Conservation (phyloP, 768 basidiomycete genomes). For the Pisolithus orientalis region DNA sequence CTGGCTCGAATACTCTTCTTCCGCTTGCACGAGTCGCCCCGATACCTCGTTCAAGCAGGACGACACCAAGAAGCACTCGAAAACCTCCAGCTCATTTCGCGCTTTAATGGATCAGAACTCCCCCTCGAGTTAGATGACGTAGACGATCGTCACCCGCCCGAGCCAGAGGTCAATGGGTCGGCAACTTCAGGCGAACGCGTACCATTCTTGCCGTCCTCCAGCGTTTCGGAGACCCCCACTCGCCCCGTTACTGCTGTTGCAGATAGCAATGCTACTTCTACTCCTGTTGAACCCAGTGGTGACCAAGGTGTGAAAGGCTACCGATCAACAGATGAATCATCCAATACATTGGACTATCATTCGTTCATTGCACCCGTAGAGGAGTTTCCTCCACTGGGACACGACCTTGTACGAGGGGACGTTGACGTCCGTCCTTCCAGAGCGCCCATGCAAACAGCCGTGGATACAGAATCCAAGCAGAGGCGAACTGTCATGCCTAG, state of each 20-base stretch:
- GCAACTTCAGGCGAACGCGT: constrained; percentile 17
- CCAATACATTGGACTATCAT: constrained; percentile 23
- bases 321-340: constrained; percentile 24
- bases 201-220: constrained; percentile 18
- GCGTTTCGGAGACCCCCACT: constrained; percentile 7
- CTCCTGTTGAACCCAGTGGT: constrained; percentile 4
- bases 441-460: constrained; percentile 3
- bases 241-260: constrained; percentile 23
- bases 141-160: constrained; percentile 31
- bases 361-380: constrained; percentile 20
- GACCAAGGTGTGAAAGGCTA: constrained; percentile 21
- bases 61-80: constrained; percentile 79
- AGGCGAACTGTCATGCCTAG: not conserved
- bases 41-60: constrained; percentile 87
- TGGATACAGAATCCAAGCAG: constrained; percentile 14
- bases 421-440: constrained; percentile 5
- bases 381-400: constrained; percentile 18
- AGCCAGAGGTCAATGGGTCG: constrained; percentile 11
- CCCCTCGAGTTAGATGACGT: constrained; percentile 70
- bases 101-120: constrained; percentile 75
- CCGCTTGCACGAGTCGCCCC: constrained; percentile 89
- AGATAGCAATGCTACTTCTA: not conserved
- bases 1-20: constrained; percentile 84
- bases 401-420: constrained; percentile 27
- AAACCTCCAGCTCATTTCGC: constrained; percentile 76